These are phyloP conservation scores for Nepenthes gracilis DNA, from an alignment of 148 eudicot genomes.

Conservation along the genomic window DNA sequence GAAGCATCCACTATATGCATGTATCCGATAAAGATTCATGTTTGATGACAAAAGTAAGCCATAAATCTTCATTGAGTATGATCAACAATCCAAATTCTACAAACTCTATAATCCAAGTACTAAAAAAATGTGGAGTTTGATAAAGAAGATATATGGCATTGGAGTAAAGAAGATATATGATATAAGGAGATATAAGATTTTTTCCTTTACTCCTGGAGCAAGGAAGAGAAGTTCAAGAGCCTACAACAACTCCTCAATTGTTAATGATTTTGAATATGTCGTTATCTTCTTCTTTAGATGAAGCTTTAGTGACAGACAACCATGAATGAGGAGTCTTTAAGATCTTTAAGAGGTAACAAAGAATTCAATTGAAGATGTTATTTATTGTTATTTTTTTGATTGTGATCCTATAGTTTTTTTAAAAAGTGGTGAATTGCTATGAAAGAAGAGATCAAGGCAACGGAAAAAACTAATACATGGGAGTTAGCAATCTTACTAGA, in stretches of 20 bases:
- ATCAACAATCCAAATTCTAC: neutral
- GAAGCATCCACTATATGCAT: neutral
- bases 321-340: no score
- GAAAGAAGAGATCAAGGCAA: neutral
- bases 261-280: no score
- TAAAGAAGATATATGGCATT: neutral
- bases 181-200: neutral
- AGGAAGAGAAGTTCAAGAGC: no score
- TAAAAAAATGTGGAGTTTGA: neutral
- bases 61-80: neutral
- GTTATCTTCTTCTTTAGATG: no score
- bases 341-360: no score
- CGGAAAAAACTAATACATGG: neutral
- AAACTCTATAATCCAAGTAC: neutral
- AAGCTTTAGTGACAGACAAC: no score
- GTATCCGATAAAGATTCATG: neutral
- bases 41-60: neutral
- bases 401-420: neutral
- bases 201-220: no score
- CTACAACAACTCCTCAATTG: no score
- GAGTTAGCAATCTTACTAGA: neutral
- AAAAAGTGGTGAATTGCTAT: neutral
- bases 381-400: neutral
- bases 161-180: neutral
- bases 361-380: no score